Percentiles rank a stretch among this genome's conserved stretches.
Evolutionary conservation across 331 rosid genomes (phyloP).

Genomic region (Prunus yedoensis): DNA sequence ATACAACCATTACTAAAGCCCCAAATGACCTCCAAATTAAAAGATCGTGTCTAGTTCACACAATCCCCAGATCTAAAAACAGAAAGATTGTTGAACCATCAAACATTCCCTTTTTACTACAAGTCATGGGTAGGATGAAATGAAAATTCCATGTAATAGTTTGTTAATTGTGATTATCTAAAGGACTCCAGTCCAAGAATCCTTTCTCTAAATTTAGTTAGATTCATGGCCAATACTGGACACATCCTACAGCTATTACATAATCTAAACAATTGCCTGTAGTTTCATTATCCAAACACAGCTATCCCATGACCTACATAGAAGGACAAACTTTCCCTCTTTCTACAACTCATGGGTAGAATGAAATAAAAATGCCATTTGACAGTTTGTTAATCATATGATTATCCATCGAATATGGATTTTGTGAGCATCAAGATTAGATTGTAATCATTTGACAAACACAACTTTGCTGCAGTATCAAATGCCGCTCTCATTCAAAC

Average conservation of each 20-base stretch:
- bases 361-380: background rate
- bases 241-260: background rate
- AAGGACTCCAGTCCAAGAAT: background rate
- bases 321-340: background rate
- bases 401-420: background rate
- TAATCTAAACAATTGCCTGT: background rate
- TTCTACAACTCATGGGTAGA: background rate
- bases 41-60: background rate
- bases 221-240: background rate
- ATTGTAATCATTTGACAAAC: background rate
- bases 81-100: background rate
- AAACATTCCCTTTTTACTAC: background rate
- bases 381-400: background rate
- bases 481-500: slow-evolving; percentile 3
- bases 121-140: background rate
- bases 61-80: background rate
- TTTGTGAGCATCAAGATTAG: slow-evolving; percentile 3
- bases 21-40: background rate
- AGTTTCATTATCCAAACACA: background rate
- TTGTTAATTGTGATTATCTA: background rate
- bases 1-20: background rate
- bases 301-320: background rate
- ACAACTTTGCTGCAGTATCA: background rate
- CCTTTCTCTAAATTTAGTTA: background rate
- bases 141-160: background rate